Base-by-base conservation (phyloP, 2,329 filamentous ascomycete genomes). In the Trichophaea hybrida region DNA sequence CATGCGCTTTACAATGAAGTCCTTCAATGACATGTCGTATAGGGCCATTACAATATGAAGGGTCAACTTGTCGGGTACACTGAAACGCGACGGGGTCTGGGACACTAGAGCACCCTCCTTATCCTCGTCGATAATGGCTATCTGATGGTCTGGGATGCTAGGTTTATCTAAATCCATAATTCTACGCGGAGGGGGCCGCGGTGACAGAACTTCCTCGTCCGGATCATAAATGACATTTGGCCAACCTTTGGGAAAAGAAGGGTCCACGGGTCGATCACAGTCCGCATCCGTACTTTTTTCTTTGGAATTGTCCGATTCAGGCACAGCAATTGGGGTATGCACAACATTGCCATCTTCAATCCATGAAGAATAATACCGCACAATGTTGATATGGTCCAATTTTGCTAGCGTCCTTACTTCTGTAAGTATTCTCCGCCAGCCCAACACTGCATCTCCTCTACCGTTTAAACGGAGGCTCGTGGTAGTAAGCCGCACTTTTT, bases 351-450 rank as follows among this genome's bases (percentile, higher is more conserved):
- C 62, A 35, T 56, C 61, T 50, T 85, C 83, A 12, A 84, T 74
- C 83, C 83, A 86, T 12, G 79, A 79, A 55, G 77, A 76, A 67
- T 80, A 80, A 66, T 86, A 86, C 31, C 82, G 76, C 38, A 85
- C 82, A 58, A 86, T 78, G 67, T 85, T 84, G 4, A 75, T 75
- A 69, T 86, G 82, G 50, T 84, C 78, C 13, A 85, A 72, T 32
- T 75, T 74, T 51, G 82, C 82, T 49, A 85, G 72, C 0, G 80
- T 81, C 52, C 80, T 75, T 6, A 84, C 77, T 69, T 85, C 82
- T 59, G 76, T 75, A 57, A 84, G 73, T 35, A 83, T 74, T 54
- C 71, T 74, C 65, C 81, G 78, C 46, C 83, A 70, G 61, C 80
- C 79, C 56, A 75, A 71, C 40, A 56, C 55, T 12, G 62, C 62